Base-by-base conservation (phyloP, 1,284 basidiomycete genomes). In the Moniliella sp. region DNA sequence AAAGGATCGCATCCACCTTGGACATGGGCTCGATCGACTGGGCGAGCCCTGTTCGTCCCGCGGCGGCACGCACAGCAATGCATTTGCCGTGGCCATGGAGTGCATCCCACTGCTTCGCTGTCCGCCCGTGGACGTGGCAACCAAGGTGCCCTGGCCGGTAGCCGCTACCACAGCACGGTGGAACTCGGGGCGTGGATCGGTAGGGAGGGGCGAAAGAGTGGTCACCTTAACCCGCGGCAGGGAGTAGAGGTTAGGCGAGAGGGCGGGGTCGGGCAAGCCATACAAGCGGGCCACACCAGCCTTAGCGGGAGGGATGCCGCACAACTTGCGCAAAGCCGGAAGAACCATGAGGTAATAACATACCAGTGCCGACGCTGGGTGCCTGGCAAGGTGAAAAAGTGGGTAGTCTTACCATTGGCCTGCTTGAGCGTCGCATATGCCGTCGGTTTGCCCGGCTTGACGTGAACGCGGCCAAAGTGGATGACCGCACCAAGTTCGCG, bases 271-370 rank as follows among this genome's bases (percentile, higher is more conserved):
- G 15, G 16, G 21, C 23, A 15, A 5, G 23, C 23, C 12, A 16
- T 5, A 27, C 26, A 8, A 13, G 5, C 26, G 29, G 14, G 12
- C 5, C 10, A n/a, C n/a, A n/a, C n/a, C n/a, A n/a, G 27, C 18
- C 15, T 21, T 19, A 4, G 25, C 17, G 2, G 31, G 27, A 2
- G 14, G 12, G 25, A 28, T 34, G 4, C 50, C 62, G 12, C 62
- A 53, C 0, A 84, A 57, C 42, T 65, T 69, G 37, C 81, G 65
- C 32, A 86, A 61, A 4, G 76, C 75, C 3, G 81, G 81, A 0
- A 83, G 57, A 5, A 82, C 80, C 50, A 84, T 83, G 4, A 84
- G 56, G 51, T 80, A 70, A 61, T 83, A 83, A n/a, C n/a, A 80
- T 2, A 84, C 80, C n/a, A 84, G 65, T 5, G 81, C 82, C 4